Evolutionary conservation across 192 early-diverging fungal genomes (phyloP).

Genomic region (Piromyces sp.): DNA sequence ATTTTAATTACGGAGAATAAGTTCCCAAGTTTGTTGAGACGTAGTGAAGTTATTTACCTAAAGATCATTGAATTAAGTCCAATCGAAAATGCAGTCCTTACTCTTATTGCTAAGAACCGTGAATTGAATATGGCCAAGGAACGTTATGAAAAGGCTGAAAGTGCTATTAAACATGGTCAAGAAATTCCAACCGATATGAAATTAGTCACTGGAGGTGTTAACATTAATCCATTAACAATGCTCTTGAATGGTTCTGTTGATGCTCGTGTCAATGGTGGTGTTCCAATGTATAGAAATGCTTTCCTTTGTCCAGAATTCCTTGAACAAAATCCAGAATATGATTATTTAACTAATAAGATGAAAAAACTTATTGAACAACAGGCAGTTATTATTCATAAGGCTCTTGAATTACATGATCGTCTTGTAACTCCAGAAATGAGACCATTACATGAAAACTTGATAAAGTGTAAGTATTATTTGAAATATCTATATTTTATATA

Average conservation of each 20-base stretch:
- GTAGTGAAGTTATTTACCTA: constrained; percentile 32
- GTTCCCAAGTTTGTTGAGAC: constrained; percentile 43
- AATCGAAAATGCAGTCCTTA: constrained; percentile 55
- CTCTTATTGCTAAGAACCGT: constrained; percentile 46
- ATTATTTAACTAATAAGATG: constrained; percentile 20
- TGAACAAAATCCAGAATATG: constrained; percentile 19
- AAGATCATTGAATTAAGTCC: constrained; percentile 43
- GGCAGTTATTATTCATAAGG: constrained; percentile 10
- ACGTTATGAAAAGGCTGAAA: constrained; percentile 6
- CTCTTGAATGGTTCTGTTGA: constrained; percentile 65
- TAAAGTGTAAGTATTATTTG: constrained; percentile 31
- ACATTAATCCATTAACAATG: constrained; percentile 60
- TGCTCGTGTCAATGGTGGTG: constrained; percentile 67
- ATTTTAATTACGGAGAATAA: constrained; percentile 40
- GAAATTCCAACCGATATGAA: constrained; percentile 1
- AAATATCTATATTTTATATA: too few species aligned
- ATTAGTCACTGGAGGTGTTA: constrained; percentile 5
- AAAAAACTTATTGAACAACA: constrained; percentile 44
- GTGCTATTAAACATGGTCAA: background rate
- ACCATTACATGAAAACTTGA: constrained; percentile 46
- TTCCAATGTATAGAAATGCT: constrained; percentile 54
- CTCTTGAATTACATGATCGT: constrained; percentile 31
- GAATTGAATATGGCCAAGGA: constrained; percentile 22
- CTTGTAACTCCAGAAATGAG: constrained; percentile 47
- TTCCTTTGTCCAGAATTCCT: constrained; percentile 32